Evolutionary conservation across 164 flowering plant species (phyloP).

Genomic region (grape (Vitis vinifera)): ASM3070453v1 NC_081814.1:6454001-6454500

Average conservation of each 20-base stretch:
- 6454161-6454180: slow-evolving; percentile 9
- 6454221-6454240: slow-evolving; percentile 7
- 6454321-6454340: neutral
- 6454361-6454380: too few species aligned
- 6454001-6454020: neutral
- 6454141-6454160: neutral
- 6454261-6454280: neutral
- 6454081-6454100: neutral
- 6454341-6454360: neutral
- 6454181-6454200: slow-evolving; percentile 11
- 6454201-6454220: slow-evolving; percentile 5
- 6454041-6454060: neutral
- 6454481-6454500: too few species aligned
- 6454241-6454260: neutral
- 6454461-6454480: too few species aligned
- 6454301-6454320: neutral
- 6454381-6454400: too few species aligned
- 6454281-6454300: neutral
- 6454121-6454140: too few species aligned
- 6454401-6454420: too few species aligned
- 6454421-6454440: too few species aligned
- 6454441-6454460: too few species aligned
- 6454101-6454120: neutral
- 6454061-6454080: neutral
- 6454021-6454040: neutral